These are phyloP conservation scores for Powellomyces hirtus DNA, from an alignment of 192 early-diverging fungal genomes.

Conservation along the genomic window DNA sequence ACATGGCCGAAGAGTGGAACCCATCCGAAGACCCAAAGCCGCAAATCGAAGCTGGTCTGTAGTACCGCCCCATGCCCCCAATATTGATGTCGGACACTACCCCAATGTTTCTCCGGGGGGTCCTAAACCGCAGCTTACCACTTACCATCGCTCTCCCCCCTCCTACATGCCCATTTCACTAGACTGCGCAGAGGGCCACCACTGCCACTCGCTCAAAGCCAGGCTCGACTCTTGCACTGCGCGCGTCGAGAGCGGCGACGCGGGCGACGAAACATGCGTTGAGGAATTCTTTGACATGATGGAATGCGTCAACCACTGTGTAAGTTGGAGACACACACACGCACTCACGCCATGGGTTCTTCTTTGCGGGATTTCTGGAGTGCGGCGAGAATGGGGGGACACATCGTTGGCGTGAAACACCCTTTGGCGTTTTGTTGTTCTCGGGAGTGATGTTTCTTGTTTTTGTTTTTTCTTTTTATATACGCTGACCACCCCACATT, in stretches of 20 bases:
- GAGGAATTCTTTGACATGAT: slow-evolving; percentile 30
- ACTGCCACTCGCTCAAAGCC: slow-evolving; percentile 26
- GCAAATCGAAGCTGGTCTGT: slow-evolving; percentile 18
- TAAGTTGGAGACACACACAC: neutral
- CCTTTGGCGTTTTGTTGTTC: neutral
- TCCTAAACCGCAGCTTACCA: no score
- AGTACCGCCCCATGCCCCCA: no score
- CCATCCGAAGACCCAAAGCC: slow-evolving; percentile 32
- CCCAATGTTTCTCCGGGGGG: no score
- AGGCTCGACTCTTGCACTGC: slow-evolving; percentile 15
- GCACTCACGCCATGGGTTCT: neutral
- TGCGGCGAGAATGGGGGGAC: neutral
- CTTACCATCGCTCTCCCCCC: no score
- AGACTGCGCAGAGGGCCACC: slow-evolving; percentile 20
- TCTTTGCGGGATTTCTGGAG: neutral
- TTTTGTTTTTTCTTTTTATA: neutral
- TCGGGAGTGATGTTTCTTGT: neutral
- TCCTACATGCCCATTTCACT: neutral
- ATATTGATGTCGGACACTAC: no score
- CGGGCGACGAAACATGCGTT: slow-evolving; percentile 20
- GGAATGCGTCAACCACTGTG: slow-evolving; percentile 32
- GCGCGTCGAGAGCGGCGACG: slow-evolving; percentile 9
- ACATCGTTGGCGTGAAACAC: neutral
- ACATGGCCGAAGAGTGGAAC: slow-evolving; percentile 24
- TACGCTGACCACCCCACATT: neutral